Base-by-base conservation (phyloP, 768 basidiomycete genomes). In the Rhizopogon vinicolor region DNA sequence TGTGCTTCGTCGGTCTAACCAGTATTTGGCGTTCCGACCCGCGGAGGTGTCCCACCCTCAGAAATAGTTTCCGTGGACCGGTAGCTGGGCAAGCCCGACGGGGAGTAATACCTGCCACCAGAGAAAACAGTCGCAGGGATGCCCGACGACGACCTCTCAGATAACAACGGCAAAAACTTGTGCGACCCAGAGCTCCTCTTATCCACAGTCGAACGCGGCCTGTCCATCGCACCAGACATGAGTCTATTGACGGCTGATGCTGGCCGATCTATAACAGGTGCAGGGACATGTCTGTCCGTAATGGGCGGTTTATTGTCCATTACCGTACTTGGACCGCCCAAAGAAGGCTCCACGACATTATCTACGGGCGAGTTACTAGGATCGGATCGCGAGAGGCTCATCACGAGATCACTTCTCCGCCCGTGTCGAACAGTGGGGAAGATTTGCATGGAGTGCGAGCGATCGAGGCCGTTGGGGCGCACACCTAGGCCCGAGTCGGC, bases 401-500 rank as follows among this genome's bases (percentile, higher is more conserved):
- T 65, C 10, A 65, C 59, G n/a, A 70, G 66, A 16, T 68, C 64
- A 8, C 61, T 66, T 12, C 68, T 59, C 8, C 68, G 59, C 1
- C 46, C 22, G 8, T 49, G 54, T 18, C 28, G 31, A 0, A 66
- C 42, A 0, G 65, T 51, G 1, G 66, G 55, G 42, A 65, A 63
- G 25, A 65, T 62, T 1, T 63, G 57, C 1, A 68, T 29, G 1
- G 65, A 63, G 6, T 65, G 63, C 0, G 58, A 12, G 1, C 66
- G 61, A 50, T 67, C 66, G 46, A 65, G 61, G 1, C 57, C 43
- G 44, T 53, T 63, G n/a, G 57, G 58, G 18, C 45, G 58, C 0
- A 60, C 46, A 13, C 43, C 45, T 0, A 55, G 41, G 3, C 46
- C 56, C 16, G 69, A 70, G 57, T 81, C 80, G 4, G 70, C 68